Base-by-base conservation (phyloP, 2,329 filamentous ascomycete genomes). In the Geosmithia morbida region DNA sequence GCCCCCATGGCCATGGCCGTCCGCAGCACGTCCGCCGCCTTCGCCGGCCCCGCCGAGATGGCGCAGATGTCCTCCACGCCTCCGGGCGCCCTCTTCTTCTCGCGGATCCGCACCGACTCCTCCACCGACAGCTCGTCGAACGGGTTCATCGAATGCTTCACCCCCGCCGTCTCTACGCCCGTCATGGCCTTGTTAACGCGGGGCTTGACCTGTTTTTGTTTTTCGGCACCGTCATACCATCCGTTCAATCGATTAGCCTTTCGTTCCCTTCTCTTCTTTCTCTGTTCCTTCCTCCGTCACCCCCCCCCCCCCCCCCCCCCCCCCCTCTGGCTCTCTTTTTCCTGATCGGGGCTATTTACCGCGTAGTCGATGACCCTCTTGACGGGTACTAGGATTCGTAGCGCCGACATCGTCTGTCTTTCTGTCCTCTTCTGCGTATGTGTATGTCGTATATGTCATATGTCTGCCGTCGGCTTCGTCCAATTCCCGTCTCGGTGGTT, bases 1-100 rank as follows among this genome's bases (percentile, higher is more conserved):
- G 90, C 92, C 54, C 92, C 92, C 88, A 98, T 96, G 57, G 92
- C 92, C 88, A 98, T 92, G 49, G 92, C 92, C 16, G 90, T 98
- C 49, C 92, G 87, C 48, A 98, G 77, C 16, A 89, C 81, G 61
- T 98, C 92, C 57, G 80, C 78, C 30, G 86, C 76, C 72, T 97
- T 98, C 50, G 88, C 62, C 2, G 90, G 89, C 5, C 92, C 92
- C 46, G 87, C 89, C 48, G 82, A 85, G 65, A 97, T 80, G 57
- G 87, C 85, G 62, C 92, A 81, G 61, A 98, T 97, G 64, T 96
- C 88, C 56, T 88, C 83, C 51, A 98, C 89, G 58, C 83, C 82
- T 53, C 77, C 72, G 17, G 80, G 75, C 17, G 79, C 79, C 48
- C 68, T 66, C 66, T 86, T 85, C 72, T 86, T 85, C 66, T 97